Evolutionary conservation across 2,329 filamentous ascomycete genomes (phyloP), one percentile per base, ranked within the genome.

Genomic region (Bertia moriformis): DNA sequence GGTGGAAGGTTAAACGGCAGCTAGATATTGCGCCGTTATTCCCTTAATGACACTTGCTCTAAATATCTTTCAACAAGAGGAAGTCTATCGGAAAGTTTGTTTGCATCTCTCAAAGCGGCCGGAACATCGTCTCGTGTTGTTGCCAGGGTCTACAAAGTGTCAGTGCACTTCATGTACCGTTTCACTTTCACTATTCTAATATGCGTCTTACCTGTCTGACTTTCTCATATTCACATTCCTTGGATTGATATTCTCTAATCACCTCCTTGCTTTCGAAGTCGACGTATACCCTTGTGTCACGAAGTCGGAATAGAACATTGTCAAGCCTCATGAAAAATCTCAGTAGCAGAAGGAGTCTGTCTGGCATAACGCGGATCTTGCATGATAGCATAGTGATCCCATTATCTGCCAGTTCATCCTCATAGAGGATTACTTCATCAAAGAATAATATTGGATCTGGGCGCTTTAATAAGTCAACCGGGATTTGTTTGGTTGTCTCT

Each of bases 371-470:
- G 24, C 80, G 62, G 33, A 84, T 64, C 56, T 84, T 84, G 60
- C 76, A 75, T 13, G 73, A 79, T 15, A 82, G 60, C 61, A 84
- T 71, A 14, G 78, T 72, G 47, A 84, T 83, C 18, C 80, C 80
- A 48, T 85, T 85, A 52, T 85, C 80, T 14, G 80, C 80, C 37
- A 85, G 66, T 54, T 84, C 80, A 50, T 83, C 80, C 53, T 84
- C 80, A 48, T 83, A 84, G 12, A 84, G 65, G 44, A 83, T 69
- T 29, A 84, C 73, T 39, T 83, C 76, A 51, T 83, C 78, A 51
- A 83, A 84, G 60, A 84, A 82, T 3, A 80, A 57, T 39, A 85
- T 84, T 0, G 80, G 80, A 51, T 85, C 80, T 3, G 74, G 78
- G 20, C 73, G 69, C 47, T 71, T 77, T 37, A 85, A 63, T 17